Evolutionary conservation across 1,284 basidiomycete genomes (phyloP).

Genomic region (Ceratobasidium sp.): DNA sequence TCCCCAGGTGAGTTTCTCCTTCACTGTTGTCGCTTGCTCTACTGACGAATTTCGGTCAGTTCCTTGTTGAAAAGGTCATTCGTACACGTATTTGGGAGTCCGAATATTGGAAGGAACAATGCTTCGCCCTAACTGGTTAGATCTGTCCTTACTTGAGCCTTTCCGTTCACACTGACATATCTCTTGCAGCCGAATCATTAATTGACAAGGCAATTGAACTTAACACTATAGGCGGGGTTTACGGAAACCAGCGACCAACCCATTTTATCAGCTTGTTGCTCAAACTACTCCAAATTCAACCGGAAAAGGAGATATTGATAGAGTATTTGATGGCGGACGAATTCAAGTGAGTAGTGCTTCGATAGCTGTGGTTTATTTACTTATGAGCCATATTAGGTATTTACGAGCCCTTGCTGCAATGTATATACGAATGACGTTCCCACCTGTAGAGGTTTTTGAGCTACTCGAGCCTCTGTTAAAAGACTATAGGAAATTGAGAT

Average conservation of each 20-base stretch:
- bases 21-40: not conserved
- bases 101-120: constrained; percentile 96
- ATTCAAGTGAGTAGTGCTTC: constrained; percentile 85
- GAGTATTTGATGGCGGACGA: constrained; percentile 96
- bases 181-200: constrained; percentile 78
- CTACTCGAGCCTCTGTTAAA: constrained; percentile 92
- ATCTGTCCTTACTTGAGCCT: too few relatives aligned
- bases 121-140: constrained; percentile 89
- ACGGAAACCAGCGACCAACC: constrained; percentile 90
- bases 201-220: constrained; percentile 93
- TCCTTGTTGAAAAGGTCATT: constrained; percentile 96
- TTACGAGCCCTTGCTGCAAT: constrained; percentile 92
- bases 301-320: constrained; percentile 93
- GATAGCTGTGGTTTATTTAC: not conserved
- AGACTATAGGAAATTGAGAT: constrained; percentile 91
- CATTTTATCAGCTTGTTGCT: constrained; percentile 91
- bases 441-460: constrained; percentile 89
- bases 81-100: constrained; percentile 97
- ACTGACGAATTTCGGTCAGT: constrained; percentile 62
- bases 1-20: constrained; percentile 73
- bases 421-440: constrained; percentile 95
- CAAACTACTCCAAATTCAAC: constrained; percentile 96
- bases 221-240: constrained; percentile 90
- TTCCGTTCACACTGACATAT: too few relatives aligned
- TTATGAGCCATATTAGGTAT: constrained; percentile 68